Conservation (phyloP, 2,329 filamentous ascomycete genomes). For the Fusarium chlamydosporum region DNA sequence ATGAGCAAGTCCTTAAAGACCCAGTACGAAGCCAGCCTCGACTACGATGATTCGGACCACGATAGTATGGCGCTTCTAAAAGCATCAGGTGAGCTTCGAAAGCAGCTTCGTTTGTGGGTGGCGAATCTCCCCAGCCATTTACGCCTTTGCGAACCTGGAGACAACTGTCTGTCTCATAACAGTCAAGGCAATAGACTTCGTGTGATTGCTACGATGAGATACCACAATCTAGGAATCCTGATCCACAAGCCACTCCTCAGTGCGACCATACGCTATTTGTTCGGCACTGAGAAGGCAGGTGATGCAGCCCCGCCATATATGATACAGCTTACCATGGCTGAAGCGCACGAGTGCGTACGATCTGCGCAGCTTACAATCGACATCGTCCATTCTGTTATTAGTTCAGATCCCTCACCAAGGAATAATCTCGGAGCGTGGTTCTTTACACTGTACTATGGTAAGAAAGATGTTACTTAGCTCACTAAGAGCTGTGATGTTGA, state of each 20-base stretch:
- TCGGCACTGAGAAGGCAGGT: not conserved
- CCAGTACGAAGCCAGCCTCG: not conserved
- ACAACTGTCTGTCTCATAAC: not conserved
- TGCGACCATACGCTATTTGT: not conserved
- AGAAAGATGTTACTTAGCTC: no score
- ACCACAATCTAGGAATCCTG: not conserved
- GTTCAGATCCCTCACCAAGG: not conserved
- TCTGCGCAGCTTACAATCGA: constrained; percentile 7
- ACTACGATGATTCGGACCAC: not conserved
- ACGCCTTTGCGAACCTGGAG: not conserved
- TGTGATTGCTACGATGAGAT: not conserved
- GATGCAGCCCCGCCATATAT: not conserved
- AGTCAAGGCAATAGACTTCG: not conserved
- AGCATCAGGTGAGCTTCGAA: not conserved
- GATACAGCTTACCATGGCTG: constrained; percentile 6
- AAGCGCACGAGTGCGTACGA: not conserved
- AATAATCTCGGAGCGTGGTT: constrained; percentile 6
- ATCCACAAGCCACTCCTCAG: not conserved
- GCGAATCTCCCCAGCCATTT: not conserved
- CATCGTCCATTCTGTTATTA: constrained; percentile 1
- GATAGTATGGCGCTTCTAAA: constrained; percentile 4
- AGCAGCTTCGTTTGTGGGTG: not conserved
- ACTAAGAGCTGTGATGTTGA: not conserved
- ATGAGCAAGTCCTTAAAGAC: not conserved
- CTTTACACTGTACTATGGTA: not conserved